phyloP scores from a whole-genome alignment of 2,329 filamentous ascomycete species.

The Trichoderma aggressivum region DNA sequence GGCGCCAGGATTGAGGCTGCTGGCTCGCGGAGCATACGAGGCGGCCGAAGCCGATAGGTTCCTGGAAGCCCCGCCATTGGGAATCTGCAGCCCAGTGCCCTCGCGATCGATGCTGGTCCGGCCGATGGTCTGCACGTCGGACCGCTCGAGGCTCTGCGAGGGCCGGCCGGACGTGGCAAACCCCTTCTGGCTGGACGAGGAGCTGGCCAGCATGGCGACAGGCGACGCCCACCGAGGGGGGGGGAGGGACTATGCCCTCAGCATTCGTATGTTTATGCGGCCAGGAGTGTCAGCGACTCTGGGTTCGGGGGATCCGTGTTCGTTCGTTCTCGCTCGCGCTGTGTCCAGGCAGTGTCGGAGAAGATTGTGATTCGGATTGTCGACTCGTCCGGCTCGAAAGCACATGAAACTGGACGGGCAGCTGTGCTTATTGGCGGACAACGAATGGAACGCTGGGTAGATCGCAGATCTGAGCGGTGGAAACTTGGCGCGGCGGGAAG shows the following conservation, averaged over 20 bases:
- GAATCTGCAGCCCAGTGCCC: conserved; percentile 47
- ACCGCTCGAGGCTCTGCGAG: conserved; percentile 37
- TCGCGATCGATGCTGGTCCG: conserved; percentile 55
- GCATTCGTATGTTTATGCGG: conserved; percentile 35
- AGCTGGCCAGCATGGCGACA: conserved; percentile 34
- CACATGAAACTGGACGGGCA: not conserved
- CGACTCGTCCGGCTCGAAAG: conserved; percentile 1
- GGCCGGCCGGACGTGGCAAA: conserved; percentile 33
- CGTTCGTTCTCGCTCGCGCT: not conserved
- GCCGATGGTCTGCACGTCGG: conserved; percentile 33
- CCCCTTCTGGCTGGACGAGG: conserved; percentile 32
- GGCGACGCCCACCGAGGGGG: conserved; percentile 36
- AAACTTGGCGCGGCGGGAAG: conserved; percentile 1
- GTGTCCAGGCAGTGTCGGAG: not conserved
- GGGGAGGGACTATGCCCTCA: conserved; percentile 34
- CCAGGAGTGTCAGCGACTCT: not conserved
- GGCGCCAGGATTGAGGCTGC: conserved; percentile 67
- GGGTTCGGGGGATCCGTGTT: not conserved
- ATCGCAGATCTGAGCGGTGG: conserved; percentile 16
- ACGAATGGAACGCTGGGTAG: not conserved
- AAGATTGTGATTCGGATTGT: not conserved
- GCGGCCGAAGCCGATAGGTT: conserved; percentile 52
- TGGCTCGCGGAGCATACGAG: conserved; percentile 63
- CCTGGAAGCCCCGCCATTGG: conserved; percentile 43
- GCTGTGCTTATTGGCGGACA: not conserved